A percentile compares a stretch with the other conserved stretches of the same genome.
These are phyloP conservation scores for Podospora pseudoanserina DNA, from an alignment of 495 filamentous ascomycete species.

Conservation along the genomic window DNA sequence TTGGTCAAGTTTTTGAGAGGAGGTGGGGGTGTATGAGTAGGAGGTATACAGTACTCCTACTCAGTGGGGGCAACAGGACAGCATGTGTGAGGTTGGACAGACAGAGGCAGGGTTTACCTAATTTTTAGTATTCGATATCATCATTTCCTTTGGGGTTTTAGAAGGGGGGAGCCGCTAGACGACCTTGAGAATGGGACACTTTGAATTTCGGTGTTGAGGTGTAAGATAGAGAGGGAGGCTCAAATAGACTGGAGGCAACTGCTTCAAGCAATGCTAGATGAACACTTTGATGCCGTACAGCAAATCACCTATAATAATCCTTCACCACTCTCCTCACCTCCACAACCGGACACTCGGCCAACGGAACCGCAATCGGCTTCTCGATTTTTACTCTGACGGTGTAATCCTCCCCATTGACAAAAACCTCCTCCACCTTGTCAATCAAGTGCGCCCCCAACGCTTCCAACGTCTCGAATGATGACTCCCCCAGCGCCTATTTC, in stretches of 20 bases:
- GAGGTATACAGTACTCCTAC: neutral
- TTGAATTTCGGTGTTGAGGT: no score
- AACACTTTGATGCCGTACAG: neutral
- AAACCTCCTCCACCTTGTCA: constrained; percentile 31
- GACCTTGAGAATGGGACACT: no score
- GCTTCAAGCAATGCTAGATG: neutral
- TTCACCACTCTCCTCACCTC: constrained; percentile 37
- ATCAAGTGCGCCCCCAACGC: constrained; percentile 50
- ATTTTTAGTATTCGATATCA: neutral
- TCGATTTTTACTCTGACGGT: constrained; percentile 50
- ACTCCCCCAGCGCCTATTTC: constrained; percentile 49
- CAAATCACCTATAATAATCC: constrained; percentile 4
- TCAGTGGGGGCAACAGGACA: neutral
- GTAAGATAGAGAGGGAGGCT: neutral
- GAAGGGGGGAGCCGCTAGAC: neutral
- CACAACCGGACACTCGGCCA: constrained; percentile 55
- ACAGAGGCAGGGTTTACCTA: neutral
- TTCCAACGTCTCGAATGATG: constrained; percentile 62
- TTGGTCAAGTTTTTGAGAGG: neutral
- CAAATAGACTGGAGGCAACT: neutral
- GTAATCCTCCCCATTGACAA: constrained; percentile 26
- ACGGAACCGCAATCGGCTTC: constrained; percentile 56
- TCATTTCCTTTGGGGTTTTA: neutral
- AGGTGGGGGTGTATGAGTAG: neutral
- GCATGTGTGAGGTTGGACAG: neutral